These are phyloP conservation scores for Cladosporium velox DNA, from an alignment of 2,329 filamentous ascomycete genomes.

Conservation along the genomic window DNA sequence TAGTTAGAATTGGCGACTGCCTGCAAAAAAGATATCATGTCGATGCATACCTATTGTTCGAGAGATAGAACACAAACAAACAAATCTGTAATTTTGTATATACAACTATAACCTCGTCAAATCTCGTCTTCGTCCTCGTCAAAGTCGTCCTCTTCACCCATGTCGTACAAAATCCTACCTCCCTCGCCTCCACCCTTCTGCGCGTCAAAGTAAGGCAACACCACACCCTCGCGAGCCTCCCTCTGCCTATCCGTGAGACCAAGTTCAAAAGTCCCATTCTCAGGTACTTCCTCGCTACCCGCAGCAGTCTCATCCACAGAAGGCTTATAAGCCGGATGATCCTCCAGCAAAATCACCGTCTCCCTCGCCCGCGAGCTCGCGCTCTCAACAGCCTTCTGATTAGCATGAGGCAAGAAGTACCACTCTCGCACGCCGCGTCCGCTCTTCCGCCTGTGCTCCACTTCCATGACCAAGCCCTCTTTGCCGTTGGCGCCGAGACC, in stretches of 20 bases:
- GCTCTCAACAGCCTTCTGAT: conserved; percentile 19
- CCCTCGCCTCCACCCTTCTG: conserved; percentile 82
- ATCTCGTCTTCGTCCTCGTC: conserved; percentile 96
- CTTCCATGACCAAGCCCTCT: conserved; percentile 70
- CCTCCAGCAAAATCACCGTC: conserved; percentile 65
- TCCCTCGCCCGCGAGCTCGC: conserved; percentile 29
- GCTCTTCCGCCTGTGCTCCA: conserved; percentile 83
- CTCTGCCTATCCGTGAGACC: conserved; percentile 89
- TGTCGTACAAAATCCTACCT: conserved; percentile 92
- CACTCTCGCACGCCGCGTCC: conserved; percentile 75
- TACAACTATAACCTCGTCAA: conserved; percentile 40
- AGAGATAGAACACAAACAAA: not conserved
- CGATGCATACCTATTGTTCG: not conserved
- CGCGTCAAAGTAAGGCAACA: conserved; percentile 94
- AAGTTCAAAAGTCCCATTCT: conserved; percentile 72
- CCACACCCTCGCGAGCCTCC: conserved; percentile 80
- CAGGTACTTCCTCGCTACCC: conserved; percentile 44
- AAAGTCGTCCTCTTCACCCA: conserved; percentile 95
- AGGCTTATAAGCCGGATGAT: conserved; percentile 67
- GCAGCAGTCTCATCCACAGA: conserved; percentile 14
- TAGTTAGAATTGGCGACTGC: not conserved
- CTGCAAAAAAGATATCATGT: not conserved
- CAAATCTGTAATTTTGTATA: not conserved
- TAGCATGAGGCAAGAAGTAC: conserved; percentile 54
- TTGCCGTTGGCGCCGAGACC: conserved; percentile 59